Evolutionary conservation across 176 grass and related monocot species (phyloP), one percentile per base, ranked within the genome.

Genomic region (Saccharum officinarum): DNA sequence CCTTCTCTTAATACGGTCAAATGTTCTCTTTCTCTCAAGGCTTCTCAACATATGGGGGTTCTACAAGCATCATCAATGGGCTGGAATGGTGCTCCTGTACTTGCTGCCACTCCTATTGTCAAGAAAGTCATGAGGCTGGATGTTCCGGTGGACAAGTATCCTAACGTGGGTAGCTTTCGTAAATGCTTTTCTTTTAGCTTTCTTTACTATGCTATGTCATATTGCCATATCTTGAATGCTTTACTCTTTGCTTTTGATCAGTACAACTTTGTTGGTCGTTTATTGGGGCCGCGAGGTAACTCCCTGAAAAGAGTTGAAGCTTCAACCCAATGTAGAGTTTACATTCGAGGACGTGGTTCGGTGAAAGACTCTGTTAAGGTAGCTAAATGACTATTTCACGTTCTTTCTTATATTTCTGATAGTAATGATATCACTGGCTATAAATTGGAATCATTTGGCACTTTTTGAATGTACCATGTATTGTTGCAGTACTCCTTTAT

Each of bases 261-360:
- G 97, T 99, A 86, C 88, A 99, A 99, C 39, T 99, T 99, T 91
- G 97, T 99, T 81, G 97, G 97, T 17, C 93, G 97, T 57, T 86
- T 99, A 69, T 71, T 99, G 86, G 97, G 97, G 28, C 97, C 97
- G 5, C 92, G 97, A 47, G 97, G 94, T 38, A 99, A 99, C 89
- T 99, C 97, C 67, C 88, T 99, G 84, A 99, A 99, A 92, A 92
- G 97, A 88, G 97, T 99, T 83, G 97, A 99, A 89, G 94, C 88
- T 80, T 69, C 97, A 10, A 99, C 97, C 30, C 97, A 99, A 49
- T 99, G 97, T 85, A 94, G 97, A 81, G 92, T 99, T 88, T 99
- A 99, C 70, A 99, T 99, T 78, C 94, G 97, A 10, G 97, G 97
- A 40, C 76, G 82, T 4, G 97, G 97, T 78, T 99, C 97, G 15